A percentile compares a stretch with the other conserved stretches of the same genome.
These are phyloP conservation scores for Mycogone perniciosa DNA, from an alignment of 2,329 filamentous ascomycete species.

Conservation along the genomic window DNA sequence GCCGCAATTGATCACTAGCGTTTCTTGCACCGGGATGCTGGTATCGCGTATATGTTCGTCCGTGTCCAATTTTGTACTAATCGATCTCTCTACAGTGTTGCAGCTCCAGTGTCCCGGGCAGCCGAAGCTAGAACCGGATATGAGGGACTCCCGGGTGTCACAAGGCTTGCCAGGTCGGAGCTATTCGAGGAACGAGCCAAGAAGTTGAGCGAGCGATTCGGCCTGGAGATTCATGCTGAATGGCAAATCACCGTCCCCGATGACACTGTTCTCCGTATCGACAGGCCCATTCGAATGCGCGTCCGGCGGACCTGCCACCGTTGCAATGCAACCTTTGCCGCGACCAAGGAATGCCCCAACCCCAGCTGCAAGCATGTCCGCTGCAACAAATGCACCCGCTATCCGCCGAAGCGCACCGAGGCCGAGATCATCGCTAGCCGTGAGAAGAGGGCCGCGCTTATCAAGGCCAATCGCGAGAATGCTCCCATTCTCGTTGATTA, in stretches of 20 bases:
- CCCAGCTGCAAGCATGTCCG: slow-evolving; percentile 69
- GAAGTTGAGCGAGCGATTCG: slow-evolving; percentile 49
- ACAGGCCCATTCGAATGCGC: slow-evolving; percentile 72
- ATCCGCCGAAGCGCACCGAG: slow-evolving; percentile 60
- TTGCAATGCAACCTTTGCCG: slow-evolving; percentile 68
- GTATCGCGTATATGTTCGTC: background rate
- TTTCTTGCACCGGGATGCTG: background rate
- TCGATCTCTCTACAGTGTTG: background rate
- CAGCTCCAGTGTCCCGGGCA: slow-evolving; percentile 2
- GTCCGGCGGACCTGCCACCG: slow-evolving; percentile 75
- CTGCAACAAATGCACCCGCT: slow-evolving; percentile 73
- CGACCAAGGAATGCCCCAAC: slow-evolving; percentile 64
- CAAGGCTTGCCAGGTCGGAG: slow-evolving; percentile 42
- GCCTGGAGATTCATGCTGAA: slow-evolving; percentile 49
- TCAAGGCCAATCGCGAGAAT: slow-evolving; percentile 53
- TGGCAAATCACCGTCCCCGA: slow-evolving; percentile 44
- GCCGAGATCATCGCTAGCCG: slow-evolving; percentile 48
- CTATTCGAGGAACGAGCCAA: slow-evolving; percentile 51
- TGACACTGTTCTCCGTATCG: slow-evolving; percentile 56
- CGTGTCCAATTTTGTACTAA: slow-evolving; percentile 1
- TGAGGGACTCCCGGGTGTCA: slow-evolving; percentile 27
- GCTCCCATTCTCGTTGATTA: slow-evolving; percentile 47
- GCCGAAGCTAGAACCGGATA: slow-evolving; percentile 23
- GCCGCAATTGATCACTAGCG: background rate
- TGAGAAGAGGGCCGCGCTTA: slow-evolving; percentile 41